Conservation (phyloP, 306 rosid species). For the Corylus heterophylla region DNA sequence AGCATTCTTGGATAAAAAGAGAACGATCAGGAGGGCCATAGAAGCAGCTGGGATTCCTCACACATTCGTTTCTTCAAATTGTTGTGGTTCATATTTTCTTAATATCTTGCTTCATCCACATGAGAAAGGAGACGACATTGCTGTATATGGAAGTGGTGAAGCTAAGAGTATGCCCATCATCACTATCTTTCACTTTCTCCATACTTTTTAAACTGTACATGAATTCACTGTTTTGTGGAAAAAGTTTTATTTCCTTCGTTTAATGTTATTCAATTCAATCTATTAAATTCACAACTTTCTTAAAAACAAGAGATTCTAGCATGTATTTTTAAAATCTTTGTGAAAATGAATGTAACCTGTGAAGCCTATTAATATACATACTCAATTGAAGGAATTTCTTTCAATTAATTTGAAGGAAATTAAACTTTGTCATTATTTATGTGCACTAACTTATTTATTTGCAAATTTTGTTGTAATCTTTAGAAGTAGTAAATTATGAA, state of each 20-base stretch:
- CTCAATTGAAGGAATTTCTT: too few species aligned
- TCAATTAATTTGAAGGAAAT: too few species aligned
- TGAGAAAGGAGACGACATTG: background rate
- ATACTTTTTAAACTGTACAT: background rate
- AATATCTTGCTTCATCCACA: constrained; percentile 40
- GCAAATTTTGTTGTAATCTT: background rate
- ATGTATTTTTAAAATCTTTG: too few species aligned
- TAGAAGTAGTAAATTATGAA: constrained; percentile 49
- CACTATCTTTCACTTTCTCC: background rate
- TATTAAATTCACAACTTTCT: too few species aligned
- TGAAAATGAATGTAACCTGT: too few species aligned
- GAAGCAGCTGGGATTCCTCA: constrained; percentile 43
- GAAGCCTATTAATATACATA: too few species aligned
- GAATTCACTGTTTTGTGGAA: background rate
- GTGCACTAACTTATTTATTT: background rate
- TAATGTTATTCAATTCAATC: too few species aligned
- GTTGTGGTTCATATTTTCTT: constrained; percentile 45
- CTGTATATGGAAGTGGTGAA: constrained; percentile 44
- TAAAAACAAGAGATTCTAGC: too few species aligned
- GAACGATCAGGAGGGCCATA: constrained; percentile 33
- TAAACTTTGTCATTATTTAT: background rate
- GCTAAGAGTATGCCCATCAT: constrained; percentile 29
- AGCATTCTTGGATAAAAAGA: constrained; percentile 30
- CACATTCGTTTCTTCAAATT: constrained; percentile 44
- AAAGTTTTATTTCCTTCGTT: too few species aligned